Evolutionary conservation across 2,329 filamentous ascomycete species (phyloP).

Genomic region (Fusarium sp.): DNA sequence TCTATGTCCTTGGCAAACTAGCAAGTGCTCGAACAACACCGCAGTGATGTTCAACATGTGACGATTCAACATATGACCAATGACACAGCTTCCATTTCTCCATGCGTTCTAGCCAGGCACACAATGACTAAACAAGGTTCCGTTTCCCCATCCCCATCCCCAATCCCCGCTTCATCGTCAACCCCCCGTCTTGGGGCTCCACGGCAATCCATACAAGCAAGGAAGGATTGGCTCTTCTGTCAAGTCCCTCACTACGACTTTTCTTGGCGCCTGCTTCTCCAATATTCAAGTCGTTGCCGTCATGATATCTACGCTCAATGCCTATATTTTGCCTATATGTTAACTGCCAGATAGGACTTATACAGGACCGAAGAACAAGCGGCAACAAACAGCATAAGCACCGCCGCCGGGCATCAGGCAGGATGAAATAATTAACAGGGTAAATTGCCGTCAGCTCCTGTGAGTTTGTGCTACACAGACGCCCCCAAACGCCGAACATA

Average conservation of each 20-base stretch:
- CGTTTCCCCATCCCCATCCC: conserved; percentile 40
- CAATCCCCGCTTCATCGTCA: conserved; percentile 31
- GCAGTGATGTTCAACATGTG: background rate
- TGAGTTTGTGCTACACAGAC: conserved; percentile 33
- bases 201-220: background rate
- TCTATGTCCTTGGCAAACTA: too few relatives aligned
- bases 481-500: conserved; percentile 46
- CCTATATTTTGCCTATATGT: background rate
- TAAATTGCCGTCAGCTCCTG: conserved; percentile 24
- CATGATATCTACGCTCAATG: background rate
- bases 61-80: conserved; percentile 4
- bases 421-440: conserved; percentile 10
- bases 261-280: conserved; percentile 9
- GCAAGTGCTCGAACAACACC: background rate
- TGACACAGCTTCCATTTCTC: conserved; percentile 21
- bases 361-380: too few relatives aligned
- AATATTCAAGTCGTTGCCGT: background rate
- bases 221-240: conserved; percentile 15
- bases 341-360: background rate
- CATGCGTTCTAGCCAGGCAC: conserved; percentile 34
- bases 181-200: conserved; percentile 29
- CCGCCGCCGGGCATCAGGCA: background rate
- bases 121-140: conserved; percentile 24
- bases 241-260: conserved; percentile 20
- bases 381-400: background rate